Percentiles rank a stretch among this genome's conserved stretches.
phyloP scores from a whole-genome alignment of 2,329 filamentous ascomycete genomes.

The Fusarium sp. region DNA sequence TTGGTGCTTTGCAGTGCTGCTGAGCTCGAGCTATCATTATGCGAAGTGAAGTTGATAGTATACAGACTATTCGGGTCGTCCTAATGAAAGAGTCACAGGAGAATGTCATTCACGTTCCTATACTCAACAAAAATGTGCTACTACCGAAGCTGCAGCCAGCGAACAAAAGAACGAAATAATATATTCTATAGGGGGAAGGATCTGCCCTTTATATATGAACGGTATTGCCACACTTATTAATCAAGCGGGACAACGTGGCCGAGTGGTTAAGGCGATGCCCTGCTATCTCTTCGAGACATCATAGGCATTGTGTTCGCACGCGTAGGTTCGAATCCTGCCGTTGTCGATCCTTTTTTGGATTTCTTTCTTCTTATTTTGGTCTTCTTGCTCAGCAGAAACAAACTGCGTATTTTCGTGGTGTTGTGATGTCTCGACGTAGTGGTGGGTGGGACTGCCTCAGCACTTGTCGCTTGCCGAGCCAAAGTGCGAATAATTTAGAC shows the following conservation, averaged over 20 bases:
- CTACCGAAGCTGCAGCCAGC: neutral
- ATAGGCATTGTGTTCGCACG: constrained; percentile 35
- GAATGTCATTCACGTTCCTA: neutral
- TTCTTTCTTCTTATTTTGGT: neutral
- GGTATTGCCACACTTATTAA: accelerated
- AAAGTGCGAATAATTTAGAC: neutral
- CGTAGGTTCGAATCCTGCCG: constrained; percentile 35
- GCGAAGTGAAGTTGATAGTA: neutral
- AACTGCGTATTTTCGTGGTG: neutral
- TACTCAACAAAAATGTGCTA: neutral
- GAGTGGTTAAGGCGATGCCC: constrained; percentile 35
- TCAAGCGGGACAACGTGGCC: constrained; percentile 20
- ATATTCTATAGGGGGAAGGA: accelerated
- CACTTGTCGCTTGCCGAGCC: neutral
- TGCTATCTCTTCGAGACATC: constrained; percentile 25
- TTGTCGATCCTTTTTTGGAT: neutral
- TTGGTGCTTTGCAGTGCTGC: neutral
- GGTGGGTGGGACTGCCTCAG: neutral
- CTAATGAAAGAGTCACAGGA: neutral
- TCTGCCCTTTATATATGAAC: neutral
- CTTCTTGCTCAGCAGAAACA: neutral
- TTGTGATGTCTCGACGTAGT: neutral
- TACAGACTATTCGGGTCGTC: neutral
- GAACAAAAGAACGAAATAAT: too few species aligned
- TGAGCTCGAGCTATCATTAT: neutral